A percentile compares a stretch with the other conserved stretches of the same genome.
Conservation (phyloP, 1,284 basidiomycete genomes). For the Amylostereum areolatum region DNA sequence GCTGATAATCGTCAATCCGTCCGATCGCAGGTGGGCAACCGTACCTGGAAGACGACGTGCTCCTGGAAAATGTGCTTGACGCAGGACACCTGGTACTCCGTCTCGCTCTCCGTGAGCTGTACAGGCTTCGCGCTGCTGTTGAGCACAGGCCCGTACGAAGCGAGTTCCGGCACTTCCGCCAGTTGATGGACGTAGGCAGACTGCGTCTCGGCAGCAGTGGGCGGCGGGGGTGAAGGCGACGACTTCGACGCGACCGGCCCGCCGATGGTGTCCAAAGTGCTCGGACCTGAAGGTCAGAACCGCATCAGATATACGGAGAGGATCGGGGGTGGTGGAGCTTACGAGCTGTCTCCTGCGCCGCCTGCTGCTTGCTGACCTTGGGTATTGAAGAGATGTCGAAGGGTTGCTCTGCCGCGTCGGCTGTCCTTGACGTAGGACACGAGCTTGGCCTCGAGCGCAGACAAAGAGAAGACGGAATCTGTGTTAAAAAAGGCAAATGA, state of each 20-base stretch:
- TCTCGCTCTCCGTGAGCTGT: slow-evolving; percentile 94
- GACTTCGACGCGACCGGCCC: slow-evolving; percentile 58
- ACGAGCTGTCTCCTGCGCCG: slow-evolving; percentile 82
- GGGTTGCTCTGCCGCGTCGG: slow-evolving; percentile 56
- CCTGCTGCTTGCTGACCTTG: slow-evolving; percentile 87
- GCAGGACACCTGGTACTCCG: slow-evolving; percentile 95
- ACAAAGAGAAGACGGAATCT: slow-evolving; percentile 91
- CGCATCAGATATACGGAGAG: slow-evolving; percentile 1
- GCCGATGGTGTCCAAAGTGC: slow-evolving; percentile 76
- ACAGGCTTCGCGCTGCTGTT: slow-evolving; percentile 80
- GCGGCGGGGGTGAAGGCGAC: slow-evolving; percentile 60
- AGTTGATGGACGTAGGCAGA: slow-evolving; percentile 87
- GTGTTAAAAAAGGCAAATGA: slow-evolving; percentile 7
- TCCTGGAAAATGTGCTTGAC: slow-evolving; percentile 98
- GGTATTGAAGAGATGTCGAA: slow-evolving; percentile 83
- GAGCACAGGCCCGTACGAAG: slow-evolving; percentile 80
- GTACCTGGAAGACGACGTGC: slow-evolving; percentile 92
- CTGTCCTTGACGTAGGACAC: slow-evolving; percentile 87
- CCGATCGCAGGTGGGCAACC: slow-evolving; percentile 12
- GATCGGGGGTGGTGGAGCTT: slow-evolving; percentile 25
- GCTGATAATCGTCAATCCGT: slow-evolving; percentile 1
- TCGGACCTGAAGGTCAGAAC: slow-evolving; percentile 53
- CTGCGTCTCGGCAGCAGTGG: slow-evolving; percentile 76
- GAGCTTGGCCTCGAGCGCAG: slow-evolving; percentile 81
- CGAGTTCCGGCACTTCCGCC: slow-evolving; percentile 81